Evolutionary conservation across 2,329 filamentous ascomycete species (phyloP), one percentile per base, ranked within the genome.

Genomic region (Thelonectria discophora): DNA sequence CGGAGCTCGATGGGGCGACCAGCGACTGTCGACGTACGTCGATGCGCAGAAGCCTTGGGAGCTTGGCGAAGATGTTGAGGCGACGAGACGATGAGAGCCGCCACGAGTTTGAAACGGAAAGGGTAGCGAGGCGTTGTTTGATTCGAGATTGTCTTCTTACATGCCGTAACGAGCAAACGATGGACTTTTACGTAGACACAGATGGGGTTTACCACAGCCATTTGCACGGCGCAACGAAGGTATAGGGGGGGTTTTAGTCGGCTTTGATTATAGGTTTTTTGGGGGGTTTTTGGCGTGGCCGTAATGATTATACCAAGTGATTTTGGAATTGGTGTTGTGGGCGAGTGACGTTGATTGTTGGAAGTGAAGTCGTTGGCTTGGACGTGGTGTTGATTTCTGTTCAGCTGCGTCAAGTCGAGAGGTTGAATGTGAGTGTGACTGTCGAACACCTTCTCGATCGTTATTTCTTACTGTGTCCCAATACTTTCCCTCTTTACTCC

Each of bases 1-100:
- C 51, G 88, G 88, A n/a, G 86, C 86, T 3, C 79, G 86, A 57
- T 81, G 82, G 76, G 86, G 86, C 13, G 88, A 90, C 68, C 77
- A 80, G 69, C 78, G 86, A 27, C 76, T 83, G 53, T 84, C 83
- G 34, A 83, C 84, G 15, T 78, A 82, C 52, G 84, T 88, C 18
- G 86, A 88, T 62, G 84, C 84, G 12, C 78, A 81, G 45, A 81
- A 77, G 61, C 85, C 86, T 2, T 78, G 78, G 60, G 83, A 84
- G 67, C 72, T 88, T 24, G 84, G 84, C 2, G 81, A 82, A 48
- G 85, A 87, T 65, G 78, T 87, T 20, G 82, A 84, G 21, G 67
- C 67, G 53, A 48, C 73, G 10, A 75, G 65, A 57, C 74, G 73
- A 63, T 75, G 65, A 72, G 47, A 48, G 11, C 18, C 21, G 34